phyloP scores from a whole-genome alignment of 208 protist genomes.

The Crithidia sp. region DNA sequence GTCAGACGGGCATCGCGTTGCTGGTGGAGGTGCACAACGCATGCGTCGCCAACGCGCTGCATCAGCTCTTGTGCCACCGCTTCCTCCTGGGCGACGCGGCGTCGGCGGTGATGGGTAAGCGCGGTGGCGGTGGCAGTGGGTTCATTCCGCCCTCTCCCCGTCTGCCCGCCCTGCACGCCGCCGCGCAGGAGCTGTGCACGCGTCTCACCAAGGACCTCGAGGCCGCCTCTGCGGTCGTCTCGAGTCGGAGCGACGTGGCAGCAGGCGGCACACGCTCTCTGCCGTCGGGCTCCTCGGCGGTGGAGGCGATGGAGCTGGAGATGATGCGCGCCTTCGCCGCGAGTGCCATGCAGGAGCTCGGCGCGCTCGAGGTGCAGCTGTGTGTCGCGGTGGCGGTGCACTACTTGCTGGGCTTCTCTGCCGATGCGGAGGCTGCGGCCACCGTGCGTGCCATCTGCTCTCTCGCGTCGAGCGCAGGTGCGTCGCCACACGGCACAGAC shows the following conservation, averaged over 20 bases:
- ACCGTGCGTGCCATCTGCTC: slow-evolving; percentile 33
- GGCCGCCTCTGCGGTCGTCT: slow-evolving; percentile 33
- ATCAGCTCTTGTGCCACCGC: slow-evolving; percentile 72
- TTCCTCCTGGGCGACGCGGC: slow-evolving; percentile 38
- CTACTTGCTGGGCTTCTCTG: slow-evolving; percentile 43
- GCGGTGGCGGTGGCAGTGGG: background rate
- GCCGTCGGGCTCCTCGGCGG: slow-evolving; percentile 1
- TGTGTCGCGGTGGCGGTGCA: slow-evolving; percentile 60
- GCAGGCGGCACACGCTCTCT: background rate
- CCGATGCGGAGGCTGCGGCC: slow-evolving; percentile 14
- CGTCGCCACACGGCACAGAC: background rate
- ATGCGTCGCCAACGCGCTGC: slow-evolving; percentile 59
- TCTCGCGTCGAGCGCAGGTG: background rate
- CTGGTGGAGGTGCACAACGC: slow-evolving; percentile 64
- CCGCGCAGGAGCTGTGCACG: slow-evolving; percentile 36
- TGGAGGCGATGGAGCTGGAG: slow-evolving; percentile 41
- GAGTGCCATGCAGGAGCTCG: slow-evolving; percentile 50
- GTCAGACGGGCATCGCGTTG: slow-evolving; percentile 33
- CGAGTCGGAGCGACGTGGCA: background rate
- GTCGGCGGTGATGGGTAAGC: background rate
- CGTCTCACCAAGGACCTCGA: slow-evolving; percentile 50
- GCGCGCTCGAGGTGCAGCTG: slow-evolving; percentile 63
- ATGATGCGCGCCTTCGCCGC: slow-evolving; percentile 41
- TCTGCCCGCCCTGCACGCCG: slow-evolving; percentile 36
- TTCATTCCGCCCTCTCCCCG: slow-evolving; percentile 14